phyloP scores from a whole-genome alignment of 2,329 filamentous ascomycete genomes.

The Alternaria viburni region DNA sequence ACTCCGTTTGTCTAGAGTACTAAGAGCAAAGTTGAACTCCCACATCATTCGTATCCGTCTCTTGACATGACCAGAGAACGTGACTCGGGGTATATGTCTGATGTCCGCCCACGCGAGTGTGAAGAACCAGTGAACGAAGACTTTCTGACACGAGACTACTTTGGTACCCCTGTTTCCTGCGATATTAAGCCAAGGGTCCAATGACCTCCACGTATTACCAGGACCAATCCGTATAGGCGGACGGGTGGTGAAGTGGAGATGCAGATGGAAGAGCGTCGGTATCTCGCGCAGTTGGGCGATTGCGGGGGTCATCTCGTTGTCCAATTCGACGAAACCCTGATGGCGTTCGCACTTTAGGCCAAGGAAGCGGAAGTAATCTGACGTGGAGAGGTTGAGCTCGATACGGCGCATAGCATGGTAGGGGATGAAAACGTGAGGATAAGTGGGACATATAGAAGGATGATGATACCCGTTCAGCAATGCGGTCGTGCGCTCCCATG shows the following conservation, averaged over 20 bases:
- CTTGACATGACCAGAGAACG: not conserved
- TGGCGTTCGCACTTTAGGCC: not conserved
- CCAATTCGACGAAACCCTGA: not conserved
- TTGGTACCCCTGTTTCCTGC: not conserved
- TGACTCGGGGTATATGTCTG: not conserved
- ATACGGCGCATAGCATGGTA: not conserved
- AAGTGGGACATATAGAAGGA: not conserved
- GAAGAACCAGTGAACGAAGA: not conserved
- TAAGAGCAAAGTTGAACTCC: not conserved
- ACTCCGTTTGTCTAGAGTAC: not conserved
- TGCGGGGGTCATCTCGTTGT: not conserved
- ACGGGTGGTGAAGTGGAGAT: not conserved
- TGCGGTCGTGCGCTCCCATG: not conserved
- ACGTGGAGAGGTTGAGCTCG: not conserved
- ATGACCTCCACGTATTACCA: not conserved
- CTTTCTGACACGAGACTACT: not conserved
- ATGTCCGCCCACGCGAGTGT: not conserved
- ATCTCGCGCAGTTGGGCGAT: not conserved
- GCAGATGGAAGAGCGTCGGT: not conserved
- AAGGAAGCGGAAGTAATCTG: not conserved
- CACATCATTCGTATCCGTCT: not conserved
- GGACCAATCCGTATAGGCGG: not conserved
- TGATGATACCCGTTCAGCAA: not conserved
- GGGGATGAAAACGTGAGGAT: not conserved
- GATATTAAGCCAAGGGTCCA: not conserved